Evolutionary conservation across 345 rosid genomes (phyloP).

Genomic region (Aethionema arabicum): DNA sequence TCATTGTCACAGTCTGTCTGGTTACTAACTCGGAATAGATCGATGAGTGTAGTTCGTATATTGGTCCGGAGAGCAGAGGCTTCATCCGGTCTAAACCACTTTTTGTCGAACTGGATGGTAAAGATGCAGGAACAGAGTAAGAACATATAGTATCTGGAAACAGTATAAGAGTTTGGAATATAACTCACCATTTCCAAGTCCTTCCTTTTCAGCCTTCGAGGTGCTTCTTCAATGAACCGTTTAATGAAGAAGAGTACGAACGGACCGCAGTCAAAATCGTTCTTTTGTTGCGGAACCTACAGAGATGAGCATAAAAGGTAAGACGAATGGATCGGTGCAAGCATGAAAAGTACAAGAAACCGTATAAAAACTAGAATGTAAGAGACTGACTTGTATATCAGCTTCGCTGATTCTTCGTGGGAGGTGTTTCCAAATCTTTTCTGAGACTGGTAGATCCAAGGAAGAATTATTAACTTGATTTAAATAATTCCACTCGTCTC

Average conservation of each 20-base stretch:
- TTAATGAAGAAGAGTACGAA: constrained; percentile 88
- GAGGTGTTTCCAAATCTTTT: constrained; percentile 58
- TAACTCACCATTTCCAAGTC: constrained; percentile 68
- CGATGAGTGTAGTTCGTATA: constrained; percentile 53
- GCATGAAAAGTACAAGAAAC: neutral
- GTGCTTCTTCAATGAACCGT: constrained; percentile 80
- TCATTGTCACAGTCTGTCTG: constrained; percentile 11
- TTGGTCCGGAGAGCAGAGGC: constrained; percentile 76
- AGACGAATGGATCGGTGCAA: neutral
- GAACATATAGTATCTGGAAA: neutral
- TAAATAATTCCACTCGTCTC: constrained; percentile 77
- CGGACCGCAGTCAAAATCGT: constrained; percentile 90
- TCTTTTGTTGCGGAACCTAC: constrained; percentile 94
- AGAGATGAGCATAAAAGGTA: constrained; percentile 6
- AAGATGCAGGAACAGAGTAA: constrained; percentile 18
- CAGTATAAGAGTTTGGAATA: constrained; percentile 11
- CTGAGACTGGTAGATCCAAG: constrained; percentile 56
- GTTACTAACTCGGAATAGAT: constrained; percentile 46
- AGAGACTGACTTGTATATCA: constrained; percentile 47
- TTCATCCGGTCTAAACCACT: constrained; percentile 85
- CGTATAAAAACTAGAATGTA: neutral
- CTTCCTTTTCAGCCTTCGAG: constrained; percentile 73
- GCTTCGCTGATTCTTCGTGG: constrained; percentile 54
- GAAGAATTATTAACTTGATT: constrained; percentile 48
- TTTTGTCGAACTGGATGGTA: constrained; percentile 62